Base-by-base conservation (phyloP, 163 green algal species). In the Scenedesmus sp. region DNA sequence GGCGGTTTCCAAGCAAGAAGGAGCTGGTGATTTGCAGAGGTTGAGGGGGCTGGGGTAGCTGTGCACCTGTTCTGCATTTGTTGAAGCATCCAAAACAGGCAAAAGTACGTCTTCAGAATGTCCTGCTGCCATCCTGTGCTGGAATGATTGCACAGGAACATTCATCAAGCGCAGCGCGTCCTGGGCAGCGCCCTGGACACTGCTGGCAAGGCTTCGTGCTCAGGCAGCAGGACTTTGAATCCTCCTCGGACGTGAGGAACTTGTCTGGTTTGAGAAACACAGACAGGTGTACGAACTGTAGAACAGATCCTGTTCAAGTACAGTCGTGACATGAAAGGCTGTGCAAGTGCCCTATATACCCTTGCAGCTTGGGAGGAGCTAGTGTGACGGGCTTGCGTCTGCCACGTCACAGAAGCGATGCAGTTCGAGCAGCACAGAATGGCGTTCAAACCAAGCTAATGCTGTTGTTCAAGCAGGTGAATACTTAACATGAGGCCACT, bases 221-320 rank as follows among this genome's bases (percentile, higher is more conserved):
- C 93, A 94, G 64, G 92, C 66, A 84, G 82, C 73, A 77, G 84
- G 84, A 82, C 88, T 95, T 34, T 88, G 7, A 79, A 67, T 96
- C 94, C 54, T 93, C 95, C 88, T 95, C 95, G 92, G 92, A 92
- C 83, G 88, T 95, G 92, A 95, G 93, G 85, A 96, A 89, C 93
- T 96, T 96, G 95, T 96, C 95, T 94, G 91, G 89, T 92, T 95
- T 96, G 91, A 89, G 93, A 91, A 94, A 94, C 74, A 94, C 95
- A 96, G 93, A 94, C 88, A 91, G 93, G 94, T 94, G 95, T 96
- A 96, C 94, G 93, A 96, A 96, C 95, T 96, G 95, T 96, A 96
- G 95, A 96, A 96, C 95, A 96, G 94, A 96, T 96, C 95, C 94
- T 96, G 95, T 96, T 96, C 95, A 93, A 96, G 95, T 96, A 96